Evolutionary conservation across 2,329 filamentous ascomycete genomes (phyloP).

Genomic region (Colletotrichum spaethianum): DNA sequence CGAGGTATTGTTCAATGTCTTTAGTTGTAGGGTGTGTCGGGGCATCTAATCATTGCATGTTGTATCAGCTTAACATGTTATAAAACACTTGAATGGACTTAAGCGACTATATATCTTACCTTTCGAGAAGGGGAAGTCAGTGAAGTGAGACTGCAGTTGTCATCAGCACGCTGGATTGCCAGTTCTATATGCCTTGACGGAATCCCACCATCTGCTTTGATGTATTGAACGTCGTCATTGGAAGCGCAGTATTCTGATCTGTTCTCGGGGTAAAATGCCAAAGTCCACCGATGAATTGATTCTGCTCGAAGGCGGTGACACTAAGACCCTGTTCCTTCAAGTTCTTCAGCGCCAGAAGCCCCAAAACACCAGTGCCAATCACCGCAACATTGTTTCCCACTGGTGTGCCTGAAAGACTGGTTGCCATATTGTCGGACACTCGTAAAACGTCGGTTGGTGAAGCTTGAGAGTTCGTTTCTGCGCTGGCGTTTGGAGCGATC

Average conservation of each 20-base stretch:
- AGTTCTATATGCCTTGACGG: accelerated
- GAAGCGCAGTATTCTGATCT: slow-evolving; percentile 27
- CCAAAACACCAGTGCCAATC: slow-evolving; percentile 42
- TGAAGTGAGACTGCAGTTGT: slow-evolving; percentile 13
- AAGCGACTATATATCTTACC: background rate
- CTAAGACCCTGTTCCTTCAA: slow-evolving; percentile 39
- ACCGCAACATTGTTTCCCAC: slow-evolving; percentile 47
- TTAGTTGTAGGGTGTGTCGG: slow-evolving; percentile 44
- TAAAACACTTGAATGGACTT: background rate
- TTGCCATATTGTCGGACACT: background rate
- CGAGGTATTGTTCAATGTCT: slow-evolving; percentile 54
- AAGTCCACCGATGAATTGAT: slow-evolving; percentile 36
- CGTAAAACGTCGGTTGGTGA: background rate
- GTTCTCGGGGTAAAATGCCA: slow-evolving; percentile 32
- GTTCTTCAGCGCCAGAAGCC: slow-evolving; percentile 41
- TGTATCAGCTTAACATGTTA: background rate
- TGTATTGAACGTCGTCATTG: slow-evolving; percentile 39
- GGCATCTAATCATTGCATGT: slow-evolving; percentile 44
- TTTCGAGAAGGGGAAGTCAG: slow-evolving; percentile 36
- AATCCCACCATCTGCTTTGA: slow-evolving; percentile 30
- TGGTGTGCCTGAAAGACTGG: background rate
- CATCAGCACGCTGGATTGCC: background rate
- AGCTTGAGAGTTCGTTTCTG: background rate
- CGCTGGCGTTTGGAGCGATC: background rate
- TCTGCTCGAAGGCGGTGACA: slow-evolving; percentile 36